These are phyloP conservation scores for Ascochyta lentis DNA, from an alignment of 2,329 filamentous ascomycete genomes.

Conservation along the genomic window DNA sequence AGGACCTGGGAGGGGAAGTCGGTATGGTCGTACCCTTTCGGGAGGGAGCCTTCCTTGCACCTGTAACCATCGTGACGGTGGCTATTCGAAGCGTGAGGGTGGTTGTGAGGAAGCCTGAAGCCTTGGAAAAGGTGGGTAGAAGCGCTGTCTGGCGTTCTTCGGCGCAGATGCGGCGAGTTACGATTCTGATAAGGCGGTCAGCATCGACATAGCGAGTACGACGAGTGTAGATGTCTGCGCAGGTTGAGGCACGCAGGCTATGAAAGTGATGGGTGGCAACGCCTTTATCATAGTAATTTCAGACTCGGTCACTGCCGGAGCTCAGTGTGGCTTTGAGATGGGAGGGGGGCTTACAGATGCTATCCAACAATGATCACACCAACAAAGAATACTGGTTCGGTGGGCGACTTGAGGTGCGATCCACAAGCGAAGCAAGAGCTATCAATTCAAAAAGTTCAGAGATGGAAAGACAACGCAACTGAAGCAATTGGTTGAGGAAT, in stretches of 20 bases:
- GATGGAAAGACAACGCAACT: not conserved
- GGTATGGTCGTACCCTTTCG: slow-evolving; percentile 70
- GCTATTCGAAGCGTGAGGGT: slow-evolving; percentile 7
- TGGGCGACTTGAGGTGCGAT: not conserved
- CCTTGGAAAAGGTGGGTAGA: not conserved
- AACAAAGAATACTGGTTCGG: not conserved
- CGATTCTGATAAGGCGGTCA: slow-evolving; percentile 1
- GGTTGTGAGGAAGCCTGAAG: not conserved
- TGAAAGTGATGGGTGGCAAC: slow-evolving; percentile 2
- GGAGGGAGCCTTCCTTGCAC: slow-evolving; percentile 69
- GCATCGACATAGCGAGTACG: not conserved
- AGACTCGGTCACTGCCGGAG: slow-evolving; percentile 1
- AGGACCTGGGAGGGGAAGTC: not conserved
- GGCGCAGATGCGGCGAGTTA: not conserved
- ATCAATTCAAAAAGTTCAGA: not conserved
- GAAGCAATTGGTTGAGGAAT: slow-evolving; percentile 10
- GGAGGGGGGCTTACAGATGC: slow-evolving; percentile 13
- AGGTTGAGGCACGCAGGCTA: not conserved
- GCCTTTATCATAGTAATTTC: not conserved
- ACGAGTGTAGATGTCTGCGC: not conserved
- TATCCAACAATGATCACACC: slow-evolving; percentile 1
- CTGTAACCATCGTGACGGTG: slow-evolving; percentile 66
- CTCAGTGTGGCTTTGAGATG: slow-evolving; percentile 2
- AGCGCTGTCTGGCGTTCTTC: not conserved
- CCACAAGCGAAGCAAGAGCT: not conserved